These are phyloP conservation scores for Plasmodium relictum DNA, from an alignment of 169 alveolate genomes.

Conservation along the genomic window DNA sequence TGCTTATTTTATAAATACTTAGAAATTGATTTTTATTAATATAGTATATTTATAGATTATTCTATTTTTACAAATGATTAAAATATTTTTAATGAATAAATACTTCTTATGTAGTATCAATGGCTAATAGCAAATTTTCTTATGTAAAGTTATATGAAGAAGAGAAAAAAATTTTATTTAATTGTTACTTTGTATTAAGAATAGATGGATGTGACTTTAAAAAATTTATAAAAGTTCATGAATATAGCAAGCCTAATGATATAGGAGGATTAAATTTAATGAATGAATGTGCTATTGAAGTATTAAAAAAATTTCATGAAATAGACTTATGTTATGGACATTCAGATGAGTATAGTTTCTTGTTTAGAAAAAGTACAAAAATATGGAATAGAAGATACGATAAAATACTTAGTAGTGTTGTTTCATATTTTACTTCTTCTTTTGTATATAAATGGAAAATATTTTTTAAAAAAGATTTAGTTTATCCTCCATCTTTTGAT, in stretches of 20 bases:
- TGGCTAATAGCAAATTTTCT: slow-evolving; percentile 76
- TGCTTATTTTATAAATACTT: too few relatives aligned
- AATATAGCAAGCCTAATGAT: slow-evolving; percentile 96
- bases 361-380: slow-evolving; percentile 77
- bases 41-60: too few relatives aligned
- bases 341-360: slow-evolving; percentile 91
- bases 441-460: slow-evolving; percentile 90
- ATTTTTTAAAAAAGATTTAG: slow-evolving; percentile 85
- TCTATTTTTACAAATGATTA: too few relatives aligned
- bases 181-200: slow-evolving; percentile 94
- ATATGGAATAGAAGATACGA: slow-evolving; percentile 83
- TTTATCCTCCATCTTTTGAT: slow-evolving; percentile 94
- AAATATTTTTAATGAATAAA: too few relatives aligned
- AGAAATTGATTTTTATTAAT: too few relatives aligned
- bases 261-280: slow-evolving; percentile 91
- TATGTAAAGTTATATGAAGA: slow-evolving; percentile 95
- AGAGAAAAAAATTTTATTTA: slow-evolving; percentile 86
- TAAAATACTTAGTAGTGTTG: slow-evolving; percentile 91
- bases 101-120: background rate
- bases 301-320: slow-evolving; percentile 93
- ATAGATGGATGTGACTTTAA: slow-evolving; percentile 96
- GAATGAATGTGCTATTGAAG: slow-evolving; percentile 93
- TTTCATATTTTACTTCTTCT: slow-evolving; percentile 93
- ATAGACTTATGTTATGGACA: slow-evolving; percentile 96
- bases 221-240: slow-evolving; percentile 91